Conservation (phyloP, 306 rosid species). For the Canavalia gladiata region DNA sequence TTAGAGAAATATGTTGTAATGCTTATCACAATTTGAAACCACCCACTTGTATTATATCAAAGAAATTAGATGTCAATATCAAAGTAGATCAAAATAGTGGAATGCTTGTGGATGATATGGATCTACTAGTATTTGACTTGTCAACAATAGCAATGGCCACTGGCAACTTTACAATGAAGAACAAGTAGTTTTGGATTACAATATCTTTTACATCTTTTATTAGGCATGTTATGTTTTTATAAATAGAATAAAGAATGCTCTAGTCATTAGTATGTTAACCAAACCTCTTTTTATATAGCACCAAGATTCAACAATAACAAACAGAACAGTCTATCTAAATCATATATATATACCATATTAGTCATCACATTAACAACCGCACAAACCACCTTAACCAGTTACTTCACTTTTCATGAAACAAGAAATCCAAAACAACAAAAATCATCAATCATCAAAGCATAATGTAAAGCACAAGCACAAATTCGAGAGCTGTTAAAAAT, state of each 20-base stretch:
- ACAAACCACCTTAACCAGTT: slow-evolving; percentile 5
- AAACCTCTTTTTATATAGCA: background rate
- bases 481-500: no score
- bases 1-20: background rate
- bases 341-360: background rate
- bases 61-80: slow-evolving; percentile 25
- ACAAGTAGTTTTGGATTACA: slow-evolving; percentile 64
- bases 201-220: no score
- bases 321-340: background rate
- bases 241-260: background rate
- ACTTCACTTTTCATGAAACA: background rate
- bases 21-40: slow-evolving; percentile 10
- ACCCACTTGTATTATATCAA: background rate
- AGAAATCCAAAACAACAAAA: background rate
- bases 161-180: slow-evolving; percentile 49
- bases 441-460: background rate
- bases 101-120: slow-evolving; percentile 61
- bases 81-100: slow-evolving; percentile 43
- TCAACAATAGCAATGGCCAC: slow-evolving; percentile 60
- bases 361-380: background rate
- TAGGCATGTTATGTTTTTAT: no score
- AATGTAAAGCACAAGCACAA: no score
- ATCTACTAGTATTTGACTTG: slow-evolving; percentile 58
- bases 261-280: background rate
- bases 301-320: background rate